Base-by-base conservation (phyloP, 768 basidiomycete species). In the Fomitopsis serialis region DNA sequence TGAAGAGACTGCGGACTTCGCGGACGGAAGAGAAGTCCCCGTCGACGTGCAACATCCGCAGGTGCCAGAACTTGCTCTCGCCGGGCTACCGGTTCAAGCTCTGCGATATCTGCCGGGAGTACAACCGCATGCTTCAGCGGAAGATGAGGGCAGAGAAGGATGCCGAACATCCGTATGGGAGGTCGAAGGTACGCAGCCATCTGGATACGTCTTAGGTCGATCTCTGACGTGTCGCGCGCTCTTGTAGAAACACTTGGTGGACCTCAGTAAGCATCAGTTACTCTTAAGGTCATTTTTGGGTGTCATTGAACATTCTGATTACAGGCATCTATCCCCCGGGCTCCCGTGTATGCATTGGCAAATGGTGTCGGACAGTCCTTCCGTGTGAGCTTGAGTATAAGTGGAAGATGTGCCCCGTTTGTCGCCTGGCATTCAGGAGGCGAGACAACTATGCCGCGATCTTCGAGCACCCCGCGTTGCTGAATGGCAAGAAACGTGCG, bases 41-140 rank as follows among this genome's bases (percentile, higher is more conserved):
- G 3, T 25, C 36, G 22, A 42, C 56, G 8, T 66, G 64, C 49
- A 37, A 45, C n/a, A 54, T 50, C 6, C n/a, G 24, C 2, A 27
- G 42, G 12, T 66, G 64, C 23, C 56, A 51, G 46, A 66, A 63
- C 53, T 50, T 66, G 13, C 50, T 66, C 21, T 1, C 42, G 5
- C 58, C 44, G 13, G 47, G 45, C 23, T 47, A 56, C 23, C 48
- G 47, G 48, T 55, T 56, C 58, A 54, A 59, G 49, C 42, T 47
- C 17, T 66, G 64, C 57, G 34, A 54, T 11, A 17, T 21, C 2
- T 66, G 64, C 46, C 54, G 59, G 0, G n/a, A 32, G 19, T 40
- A 47, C 12, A 48, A 50, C 23, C 53, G 59, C 19, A 15, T 42
- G 21, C 34, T 44, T 27, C 37, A 51, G 27, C 36, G 57, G 32